Evolutionary conservation across 768 basidiomycete genomes (phyloP).

Genomic region (Mycena albidolilacea): DNA sequence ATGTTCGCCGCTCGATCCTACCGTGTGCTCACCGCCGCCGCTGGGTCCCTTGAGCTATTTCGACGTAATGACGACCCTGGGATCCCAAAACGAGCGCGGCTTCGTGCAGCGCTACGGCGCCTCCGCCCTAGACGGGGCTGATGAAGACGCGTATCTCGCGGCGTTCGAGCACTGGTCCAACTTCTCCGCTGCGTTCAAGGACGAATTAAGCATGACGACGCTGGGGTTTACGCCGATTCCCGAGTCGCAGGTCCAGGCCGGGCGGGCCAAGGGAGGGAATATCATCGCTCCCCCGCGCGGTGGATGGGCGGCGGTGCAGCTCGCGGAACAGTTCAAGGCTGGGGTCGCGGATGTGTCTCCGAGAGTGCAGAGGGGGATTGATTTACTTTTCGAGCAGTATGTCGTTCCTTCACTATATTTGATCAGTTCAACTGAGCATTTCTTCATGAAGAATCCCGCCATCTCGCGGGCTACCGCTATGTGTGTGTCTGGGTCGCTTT

Average conservation of each 20-base stretch:
- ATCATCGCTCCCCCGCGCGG: conserved; percentile 54
- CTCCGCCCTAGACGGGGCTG: conserved; percentile 50
- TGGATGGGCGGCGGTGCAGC: conserved; percentile 52
- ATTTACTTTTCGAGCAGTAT: conserved; percentile 50
- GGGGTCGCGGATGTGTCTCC: conserved; percentile 40
- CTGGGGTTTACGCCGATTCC: conserved; percentile 57
- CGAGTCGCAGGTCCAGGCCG: conserved; percentile 45
- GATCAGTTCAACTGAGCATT: not conserved
- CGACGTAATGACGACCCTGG: conserved; percentile 50
- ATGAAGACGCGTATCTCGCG: conserved; percentile 48
- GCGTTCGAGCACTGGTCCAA: conserved; percentile 52
- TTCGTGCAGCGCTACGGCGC: conserved; percentile 53
- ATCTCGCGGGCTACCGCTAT: conserved; percentile 47
- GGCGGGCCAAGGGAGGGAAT: conserved; percentile 43
- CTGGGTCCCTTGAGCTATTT: conserved; percentile 54
- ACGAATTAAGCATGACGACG: conserved; percentile 45
- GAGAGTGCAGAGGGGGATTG: conserved; percentile 45
- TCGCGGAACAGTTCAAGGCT: conserved; percentile 46
- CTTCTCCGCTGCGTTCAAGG: conserved; percentile 45
- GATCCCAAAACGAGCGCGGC: conserved; percentile 47
- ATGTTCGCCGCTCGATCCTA: not conserved
- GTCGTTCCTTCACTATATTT: conserved; percentile 14
- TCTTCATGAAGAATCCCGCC: conserved; percentile 46
- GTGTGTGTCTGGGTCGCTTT: not conserved
- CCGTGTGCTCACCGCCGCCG: conserved; percentile 27